Base-by-base conservation (phyloP, 345 rosid genomes). In the Noccaea caerulescens region DNA sequence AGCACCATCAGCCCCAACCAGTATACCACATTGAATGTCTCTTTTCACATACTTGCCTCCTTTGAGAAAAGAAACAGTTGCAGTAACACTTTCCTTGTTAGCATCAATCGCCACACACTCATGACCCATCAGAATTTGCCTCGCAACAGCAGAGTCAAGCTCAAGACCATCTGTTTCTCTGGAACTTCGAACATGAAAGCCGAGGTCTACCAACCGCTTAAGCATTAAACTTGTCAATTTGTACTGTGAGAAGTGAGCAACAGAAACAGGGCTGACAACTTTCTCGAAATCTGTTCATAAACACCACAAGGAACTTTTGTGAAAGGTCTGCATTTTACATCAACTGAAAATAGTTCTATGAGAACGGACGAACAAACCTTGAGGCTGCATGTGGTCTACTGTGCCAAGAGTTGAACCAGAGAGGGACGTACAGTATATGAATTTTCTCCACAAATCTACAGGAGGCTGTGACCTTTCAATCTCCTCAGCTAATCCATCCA, bases 341-440 rank as follows among this genome's bases (percentile, higher is more conserved):
- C 53, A 47, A 23, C 0, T 8, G 6, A 50, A 36, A 3, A 46
- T n/a, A 7, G 8, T 44, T 58, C 10, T 34, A 69, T 9, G 38
- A 25, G 14, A 30, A 20, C 1, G 16, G 54, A 51, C 30, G 69
- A 30, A 27, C 81, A 68, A 64, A 90, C 98, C 98, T 88, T 93
- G 90, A 73, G 96, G 95, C 77, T 85, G 88, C 94, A 93, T 89
- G 71, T 93, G 98, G 73, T 93, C 98, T 46, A 93, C 98, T 47
- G 90, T 84, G 54, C 98, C 98, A 10, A 91, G 88, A 38, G 87
- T 66, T 59, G 87, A 79, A 82, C 98, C 97, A 1, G 87, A 91
- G 61, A 93, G 84, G 0, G 98, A 91, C 16, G 91, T 87, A 65
- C 98, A 93, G 61, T 93, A 93, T 57, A 93, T 80, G 77, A 93